A percentile compares a stretch with the other conserved stretches of the same genome.
These are phyloP conservation scores for Mycena galopus DNA, from an alignment of 768 basidiomycete species.

Conservation along the genomic window DNA sequence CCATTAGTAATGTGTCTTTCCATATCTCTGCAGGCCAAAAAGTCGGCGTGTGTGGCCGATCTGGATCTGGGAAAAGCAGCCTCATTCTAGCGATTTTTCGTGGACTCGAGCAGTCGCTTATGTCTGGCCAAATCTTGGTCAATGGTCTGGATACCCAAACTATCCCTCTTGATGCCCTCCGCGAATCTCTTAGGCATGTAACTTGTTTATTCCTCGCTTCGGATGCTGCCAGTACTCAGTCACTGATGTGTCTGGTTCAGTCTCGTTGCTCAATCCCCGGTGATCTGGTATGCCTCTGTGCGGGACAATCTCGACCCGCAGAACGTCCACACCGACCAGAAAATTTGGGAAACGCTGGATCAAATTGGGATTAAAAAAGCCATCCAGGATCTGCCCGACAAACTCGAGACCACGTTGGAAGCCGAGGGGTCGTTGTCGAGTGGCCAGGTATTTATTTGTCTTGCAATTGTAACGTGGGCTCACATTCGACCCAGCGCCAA, in stretches of 20 bases:
- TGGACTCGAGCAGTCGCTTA: background rate
- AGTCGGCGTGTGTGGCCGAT: too few relatives aligned
- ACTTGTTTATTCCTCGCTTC: background rate
- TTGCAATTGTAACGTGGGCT: too few relatives aligned
- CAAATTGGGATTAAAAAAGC: conserved; percentile 3
- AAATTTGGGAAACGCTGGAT: conserved; percentile 28
- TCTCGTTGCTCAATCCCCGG: too few relatives aligned
- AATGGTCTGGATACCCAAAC: background rate
- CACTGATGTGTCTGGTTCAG: too few relatives aligned
- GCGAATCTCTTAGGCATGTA: background rate
- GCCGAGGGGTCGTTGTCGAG: background rate
- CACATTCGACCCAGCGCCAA: conserved; percentile 16
- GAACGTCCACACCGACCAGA: background rate
- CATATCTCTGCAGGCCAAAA: too few relatives aligned
- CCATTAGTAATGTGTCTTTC: too few relatives aligned
- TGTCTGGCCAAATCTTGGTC: background rate
- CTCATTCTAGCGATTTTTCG: background rate
- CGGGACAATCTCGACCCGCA: conserved; percentile 11
- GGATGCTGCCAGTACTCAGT: too few relatives aligned
- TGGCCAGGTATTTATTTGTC: background rate
- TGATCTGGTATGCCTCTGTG: too few relatives aligned
- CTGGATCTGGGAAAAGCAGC: background rate
- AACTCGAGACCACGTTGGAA: conserved; percentile 26
- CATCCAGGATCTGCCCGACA: conserved; percentile 20
- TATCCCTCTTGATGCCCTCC: background rate